Evolutionary conservation across 2,329 filamentous ascomycete genomes (phyloP), one percentile per base, ranked within the genome.

Genomic region (Pseudohalonectria lignicola): DNA sequence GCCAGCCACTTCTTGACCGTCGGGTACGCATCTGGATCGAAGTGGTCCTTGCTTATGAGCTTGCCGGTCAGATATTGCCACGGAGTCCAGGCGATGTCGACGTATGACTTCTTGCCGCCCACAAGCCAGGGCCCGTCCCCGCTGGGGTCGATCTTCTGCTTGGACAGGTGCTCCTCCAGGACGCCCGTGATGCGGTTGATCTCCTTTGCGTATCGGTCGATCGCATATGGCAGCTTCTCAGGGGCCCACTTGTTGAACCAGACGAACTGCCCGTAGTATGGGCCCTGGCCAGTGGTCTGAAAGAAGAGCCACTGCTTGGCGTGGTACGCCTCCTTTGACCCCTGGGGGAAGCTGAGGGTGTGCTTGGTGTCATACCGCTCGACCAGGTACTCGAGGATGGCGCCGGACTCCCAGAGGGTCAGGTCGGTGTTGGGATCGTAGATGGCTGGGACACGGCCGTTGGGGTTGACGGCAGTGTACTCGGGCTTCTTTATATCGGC

Each of bases 1-100:
- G 80, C 73, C 46, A 86, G 71, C 86, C 86, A 92, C 34, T 76
- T 75, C 53, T 85, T 76, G 42, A 92, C 53, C 36, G 70, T 56
- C 4, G 84, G 83, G 60, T 86, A 92, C 43, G 86, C 77, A 1
- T 77, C 64, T 39, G 88, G 74, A 35, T 86, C 74, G 30, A 25
- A 21, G 6, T 23, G n/a, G 21, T 26, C 36, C 17, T 31, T 31
- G 7, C 15, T 30, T 12, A 31, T 5, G 10, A 13, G 17, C 13
- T 44, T 18, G 40, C 41, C 10, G 7, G 15, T 21, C 16, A 32
- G 16, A 19, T 13, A 13, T 40, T 52, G 47, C 46, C 43, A 51
- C 0, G 49, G 36, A 5, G 45, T 23, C 8, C 47, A 52, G 1
- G 49, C 36, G 10, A 53, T 21, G 29, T 53, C 51, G 9, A 39